Percentiles rank a stretch among this genome's conserved stretches.
Conservation (phyloP, 192 early-diverging fungal species). For the Umbelopsis sp. region DNA sequence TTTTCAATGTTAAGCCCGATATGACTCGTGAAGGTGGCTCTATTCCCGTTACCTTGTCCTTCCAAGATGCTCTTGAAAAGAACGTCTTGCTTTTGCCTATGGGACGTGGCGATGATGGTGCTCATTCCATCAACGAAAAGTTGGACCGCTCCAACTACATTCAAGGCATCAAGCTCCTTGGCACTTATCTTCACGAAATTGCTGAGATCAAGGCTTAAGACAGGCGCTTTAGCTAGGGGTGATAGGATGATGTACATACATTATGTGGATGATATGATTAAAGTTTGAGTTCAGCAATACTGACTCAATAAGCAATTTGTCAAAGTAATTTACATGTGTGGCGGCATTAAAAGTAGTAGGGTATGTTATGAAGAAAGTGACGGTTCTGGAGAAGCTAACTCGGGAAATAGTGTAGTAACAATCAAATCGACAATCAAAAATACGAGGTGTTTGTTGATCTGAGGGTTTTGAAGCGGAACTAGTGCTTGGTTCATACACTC, state of each 20-base stretch:
- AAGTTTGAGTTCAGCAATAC: neutral
- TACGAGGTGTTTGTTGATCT: conserved; percentile 55
- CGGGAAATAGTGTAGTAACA: conserved; percentile 46
- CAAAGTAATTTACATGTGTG: conserved; percentile 2
- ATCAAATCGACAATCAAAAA: conserved; percentile 50
- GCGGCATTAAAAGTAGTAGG: neutral
- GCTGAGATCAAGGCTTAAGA: conserved; percentile 42
- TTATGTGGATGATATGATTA: conserved; percentile 6
- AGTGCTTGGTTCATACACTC: conserved; percentile 40
- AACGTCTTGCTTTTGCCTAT: conserved; percentile 94
- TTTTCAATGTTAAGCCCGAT: conserved; percentile 93
- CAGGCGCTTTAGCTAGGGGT: neutral
- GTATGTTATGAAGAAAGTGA: neutral
- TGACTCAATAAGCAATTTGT: neutral
- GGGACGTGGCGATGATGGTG: conserved; percentile 93
- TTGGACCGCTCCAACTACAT: conserved; percentile 92
- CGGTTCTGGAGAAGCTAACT: conserved; percentile 19
- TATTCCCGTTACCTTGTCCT: conserved; percentile 97
- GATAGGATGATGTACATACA: conserved; percentile 17
- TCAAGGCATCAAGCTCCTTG: conserved; percentile 92
- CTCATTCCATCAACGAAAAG: conserved; percentile 98
- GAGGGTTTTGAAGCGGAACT: conserved; percentile 49
- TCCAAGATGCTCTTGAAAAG: conserved; percentile 93
- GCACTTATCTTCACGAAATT: conserved; percentile 89
- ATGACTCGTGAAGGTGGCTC: conserved; percentile 97